A percentile compares a stretch with the other conserved stretches of the same genome.
These are phyloP conservation scores for Hamigera avellanea DNA, from an alignment of 495 filamentous ascomycete genomes.

Conservation along the genomic window DNA sequence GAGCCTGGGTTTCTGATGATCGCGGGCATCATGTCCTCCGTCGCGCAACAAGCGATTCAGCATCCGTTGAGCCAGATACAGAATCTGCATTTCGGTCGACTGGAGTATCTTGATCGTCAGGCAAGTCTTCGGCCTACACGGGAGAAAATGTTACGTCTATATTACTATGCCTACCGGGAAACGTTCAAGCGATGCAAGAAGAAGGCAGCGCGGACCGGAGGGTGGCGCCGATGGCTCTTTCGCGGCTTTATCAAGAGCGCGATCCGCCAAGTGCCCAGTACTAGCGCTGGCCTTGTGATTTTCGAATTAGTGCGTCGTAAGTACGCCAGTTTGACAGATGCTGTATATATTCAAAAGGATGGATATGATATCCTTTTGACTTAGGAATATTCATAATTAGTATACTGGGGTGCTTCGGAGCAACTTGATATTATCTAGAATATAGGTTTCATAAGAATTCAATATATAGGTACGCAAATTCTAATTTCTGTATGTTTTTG, in stretches of 20 bases:
- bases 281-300: conserved; percentile 78
- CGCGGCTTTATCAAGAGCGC: conserved; percentile 63
- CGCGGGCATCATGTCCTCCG: conserved; percentile 64
- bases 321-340: conserved; percentile 58
- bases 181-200: conserved; percentile 59
- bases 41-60: conserved; percentile 67
- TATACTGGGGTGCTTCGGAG: too few relatives aligned
- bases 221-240: conserved; percentile 64
- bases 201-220: conserved; percentile 50
- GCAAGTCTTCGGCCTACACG: conserved; percentile 35
- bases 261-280: conserved; percentile 74
- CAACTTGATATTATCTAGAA: too few relatives aligned
- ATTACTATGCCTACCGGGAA: conserved; percentile 64
- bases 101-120: conserved; percentile 67
- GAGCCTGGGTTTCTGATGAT: conserved; percentile 73
- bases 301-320: conserved; percentile 79
- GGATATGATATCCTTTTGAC: conserved; percentile 64
- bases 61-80: conserved; percentile 69
- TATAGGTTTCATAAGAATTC: too few relatives aligned
- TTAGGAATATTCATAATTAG: conserved; percentile 8
- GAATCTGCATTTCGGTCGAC: conserved; percentile 61
- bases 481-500: too few relatives aligned
- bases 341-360: conserved; percentile 51
- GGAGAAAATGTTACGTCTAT: conserved; percentile 46
- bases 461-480: too few relatives aligned